Conservation (phyloP, 345 rosid genomes). For the Pugionium dolabratum region DNA sequence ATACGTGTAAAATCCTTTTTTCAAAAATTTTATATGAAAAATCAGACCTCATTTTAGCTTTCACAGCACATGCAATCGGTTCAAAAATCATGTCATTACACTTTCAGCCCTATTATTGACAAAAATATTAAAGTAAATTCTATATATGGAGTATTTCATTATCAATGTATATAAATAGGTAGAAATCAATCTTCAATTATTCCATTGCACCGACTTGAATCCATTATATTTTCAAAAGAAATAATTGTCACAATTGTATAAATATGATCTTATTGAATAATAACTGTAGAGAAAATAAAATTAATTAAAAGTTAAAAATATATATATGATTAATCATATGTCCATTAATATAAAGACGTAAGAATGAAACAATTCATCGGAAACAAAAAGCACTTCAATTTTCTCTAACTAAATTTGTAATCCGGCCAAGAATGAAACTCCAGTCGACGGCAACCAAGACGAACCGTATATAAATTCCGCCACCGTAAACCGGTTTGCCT, state of each 20-base stretch:
- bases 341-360: constrained; percentile 42
- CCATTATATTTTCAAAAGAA: constrained; percentile 3
- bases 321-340: constrained; percentile 35
- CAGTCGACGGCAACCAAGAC: constrained; percentile 96
- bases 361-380: constrained; percentile 47
- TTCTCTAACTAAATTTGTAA: constrained; percentile 49
- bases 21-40: background rate
- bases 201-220: background rate
- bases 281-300: constrained; percentile 11
- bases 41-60: too few species aligned
- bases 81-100: too few species aligned
- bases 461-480: constrained; percentile 83
- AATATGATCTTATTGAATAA: constrained; percentile 26
- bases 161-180: background rate
- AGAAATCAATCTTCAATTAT: background rate
- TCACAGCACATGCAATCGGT: too few species aligned
- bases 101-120: too few species aligned
- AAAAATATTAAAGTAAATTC: too few species aligned
- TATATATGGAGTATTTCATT: too few species aligned
- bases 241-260: constrained; percentile 5
- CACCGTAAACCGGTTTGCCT: constrained; percentile 82
- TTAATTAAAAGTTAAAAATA: constrained; percentile 41
- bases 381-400: background rate
- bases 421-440: constrained; percentile 92
- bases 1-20: too few species aligned